Evolutionary conservation across 73 alveolate genomes (phyloP), one percentile per base, ranked within the genome.

Genomic region (Diophrys sp.): DNA sequence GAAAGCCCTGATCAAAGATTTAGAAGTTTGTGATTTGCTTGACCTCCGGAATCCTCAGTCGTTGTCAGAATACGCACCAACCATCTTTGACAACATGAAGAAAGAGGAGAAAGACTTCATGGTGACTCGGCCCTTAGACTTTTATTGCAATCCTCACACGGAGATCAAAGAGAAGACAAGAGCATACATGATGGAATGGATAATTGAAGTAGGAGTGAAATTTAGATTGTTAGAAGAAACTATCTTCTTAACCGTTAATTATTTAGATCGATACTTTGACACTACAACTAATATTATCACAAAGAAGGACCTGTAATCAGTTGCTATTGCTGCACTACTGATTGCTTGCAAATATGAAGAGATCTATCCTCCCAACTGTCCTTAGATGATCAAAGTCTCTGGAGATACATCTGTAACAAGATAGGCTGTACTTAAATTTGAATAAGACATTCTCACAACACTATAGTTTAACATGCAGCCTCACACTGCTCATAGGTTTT

Each of bases 281-380:
- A 5, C 5, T 5, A 18, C 18, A 11, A 83, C 81, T 32, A 56
- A 85, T 53, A 74, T 66, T 30, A 87, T 93, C 18, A 73, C 68
- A 29, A 87, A 93, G 82, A 71, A 79, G 18, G 77, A 87, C 75
- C 78, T 93, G 23, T 88, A 95, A 81, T 88, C 92, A 56, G 91
- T 95, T 0, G 99, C 97, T 1, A 95, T 91, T 14, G 82, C 98
- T 34, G 66, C 97, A 25, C 84, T 95, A 85, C 90, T 95, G 71
- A 91, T 94, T 28, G 96, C 98, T 31, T 89, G 92, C 57, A 95
- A 95, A 89, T 95, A 88, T 92, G 99, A 95, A 71, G 99, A 95
- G 81, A 95, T 95, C 56, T 93, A 91, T 75, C 97, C 97, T 23
- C 98, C 98, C 28, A 96, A 91, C 72, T 84, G 92, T 24, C 74